Conservation (phyloP, 2,329 filamentous ascomycete species). For the Colletotrichum lini region DNA sequence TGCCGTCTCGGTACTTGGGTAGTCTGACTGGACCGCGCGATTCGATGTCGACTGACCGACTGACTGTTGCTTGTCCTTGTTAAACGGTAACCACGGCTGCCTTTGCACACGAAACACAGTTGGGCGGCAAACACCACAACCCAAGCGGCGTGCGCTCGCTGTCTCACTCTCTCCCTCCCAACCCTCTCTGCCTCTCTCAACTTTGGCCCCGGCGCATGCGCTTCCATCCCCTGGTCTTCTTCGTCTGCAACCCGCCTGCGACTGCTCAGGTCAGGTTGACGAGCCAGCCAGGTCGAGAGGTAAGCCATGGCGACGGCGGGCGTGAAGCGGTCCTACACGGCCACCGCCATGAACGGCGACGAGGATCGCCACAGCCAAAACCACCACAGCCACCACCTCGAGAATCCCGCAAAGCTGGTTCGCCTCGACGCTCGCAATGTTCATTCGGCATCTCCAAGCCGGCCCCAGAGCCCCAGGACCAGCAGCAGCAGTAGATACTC, state of each 20-base stretch:
- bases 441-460: conserved; percentile 26
- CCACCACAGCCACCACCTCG: conserved; percentile 40
- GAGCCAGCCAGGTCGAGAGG: neutral
- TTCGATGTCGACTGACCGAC: neutral
- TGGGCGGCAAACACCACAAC: conserved; percentile 5
- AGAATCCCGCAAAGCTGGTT: conserved; percentile 35
- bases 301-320: conserved; percentile 52
- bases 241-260: conserved; percentile 22
- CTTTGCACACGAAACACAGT: conserved; percentile 21
- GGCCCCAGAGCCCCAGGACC: conserved; percentile 38
- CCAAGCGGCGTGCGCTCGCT: neutral
- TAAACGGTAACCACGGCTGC: neutral
- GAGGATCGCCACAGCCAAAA: conserved; percentile 43
- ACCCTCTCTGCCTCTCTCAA: conserved; percentile 1
- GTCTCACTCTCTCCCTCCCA: too few relatives aligned
- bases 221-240: conserved; percentile 19
- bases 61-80: conserved; percentile 14
- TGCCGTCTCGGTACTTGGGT: conserved; percentile 13
- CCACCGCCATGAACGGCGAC: conserved; percentile 51
- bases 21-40: neutral
- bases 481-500: conserved; percentile 35
- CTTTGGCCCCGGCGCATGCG: conserved; percentile 22
- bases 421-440: conserved; percentile 34
- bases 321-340: conserved; percentile 57
- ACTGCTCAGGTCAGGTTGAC: conserved; percentile 14